A percentile compares a stretch with the other conserved stretches of the same genome.
Evolutionary conservation across 2,329 filamentous ascomycete genomes (phyloP).

Genomic region (Graphilbum fragrans): DNA sequence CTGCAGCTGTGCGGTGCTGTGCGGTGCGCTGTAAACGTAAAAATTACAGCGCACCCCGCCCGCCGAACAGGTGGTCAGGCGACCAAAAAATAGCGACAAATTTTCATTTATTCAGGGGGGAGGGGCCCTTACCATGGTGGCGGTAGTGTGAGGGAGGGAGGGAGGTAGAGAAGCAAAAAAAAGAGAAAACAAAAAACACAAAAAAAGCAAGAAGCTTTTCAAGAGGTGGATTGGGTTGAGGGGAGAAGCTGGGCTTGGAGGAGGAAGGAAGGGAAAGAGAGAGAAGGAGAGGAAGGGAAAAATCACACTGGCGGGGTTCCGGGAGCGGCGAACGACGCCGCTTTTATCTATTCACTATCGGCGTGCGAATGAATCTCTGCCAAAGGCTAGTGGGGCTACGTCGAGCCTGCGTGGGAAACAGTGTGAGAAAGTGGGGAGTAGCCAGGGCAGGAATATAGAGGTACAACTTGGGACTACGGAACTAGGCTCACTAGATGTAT

Average conservation of each 20-base stretch:
- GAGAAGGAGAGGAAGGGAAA: background rate
- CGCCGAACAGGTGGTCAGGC: no score
- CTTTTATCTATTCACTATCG: conserved; percentile 5
- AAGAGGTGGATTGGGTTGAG: background rate
- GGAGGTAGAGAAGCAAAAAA: background rate
- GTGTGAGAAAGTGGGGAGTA: no score
- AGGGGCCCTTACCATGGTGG: conserved; percentile 6
- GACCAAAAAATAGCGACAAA: no score
- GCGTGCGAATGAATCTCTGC: background rate
- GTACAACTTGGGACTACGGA: no score
- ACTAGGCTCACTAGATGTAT: no score
- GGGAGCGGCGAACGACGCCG: conserved; percentile 4
- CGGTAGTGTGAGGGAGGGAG: conserved; percentile 3
- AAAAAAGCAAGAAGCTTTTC: background rate
- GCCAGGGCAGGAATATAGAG: no score
- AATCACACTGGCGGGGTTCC: conserved; percentile 1
- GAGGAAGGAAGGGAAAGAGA: background rate
- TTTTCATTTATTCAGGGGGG: no score
- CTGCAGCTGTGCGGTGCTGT: no score
- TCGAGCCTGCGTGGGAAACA: no score
- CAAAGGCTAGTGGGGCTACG: no score
- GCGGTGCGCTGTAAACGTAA: no score
- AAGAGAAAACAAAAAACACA: background rate
- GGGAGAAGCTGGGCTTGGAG: background rate
- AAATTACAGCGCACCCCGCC: no score